Evolutionary conservation across 495 filamentous ascomycete genomes (phyloP).

Genomic region (Penicillium fimorum): DNA sequence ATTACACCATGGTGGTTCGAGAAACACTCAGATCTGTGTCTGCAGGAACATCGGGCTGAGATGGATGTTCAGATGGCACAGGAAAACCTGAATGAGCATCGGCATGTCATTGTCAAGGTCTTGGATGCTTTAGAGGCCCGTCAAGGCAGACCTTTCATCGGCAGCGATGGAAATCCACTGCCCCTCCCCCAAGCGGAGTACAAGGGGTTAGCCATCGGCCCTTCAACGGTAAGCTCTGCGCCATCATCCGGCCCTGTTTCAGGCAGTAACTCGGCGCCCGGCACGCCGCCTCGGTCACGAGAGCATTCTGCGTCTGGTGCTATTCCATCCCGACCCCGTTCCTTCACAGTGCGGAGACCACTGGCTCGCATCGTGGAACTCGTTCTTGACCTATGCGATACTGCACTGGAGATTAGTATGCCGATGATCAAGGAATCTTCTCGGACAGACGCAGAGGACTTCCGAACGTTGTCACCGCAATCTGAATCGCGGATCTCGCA

Average conservation of each 20-base stretch:
- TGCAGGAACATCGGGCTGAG: constrained; percentile 93
- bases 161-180: constrained; percentile 53
- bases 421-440: constrained; percentile 80
- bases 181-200: constrained; percentile 72
- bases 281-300: constrained; percentile 68
- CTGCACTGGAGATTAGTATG: constrained; percentile 89
- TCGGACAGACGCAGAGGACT: constrained; percentile 62
- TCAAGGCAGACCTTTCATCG: constrained; percentile 60
- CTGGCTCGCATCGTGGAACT: constrained; percentile 91
- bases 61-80: constrained; percentile 96
- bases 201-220: constrained; percentile 84
- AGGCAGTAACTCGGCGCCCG: constrained; percentile 66
- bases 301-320: constrained; percentile 73
- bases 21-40: constrained; percentile 93
- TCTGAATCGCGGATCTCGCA: constrained; percentile 91
- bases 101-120: constrained; percentile 92
- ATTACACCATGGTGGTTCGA: constrained; percentile 99
- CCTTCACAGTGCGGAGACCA: constrained; percentile 86
- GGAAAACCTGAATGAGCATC: constrained; percentile 89
- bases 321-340: constrained; percentile 70
- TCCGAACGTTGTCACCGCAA: constrained; percentile 90
- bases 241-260: constrained; percentile 62
- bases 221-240: constrained; percentile 49
- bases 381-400: constrained; percentile 92
- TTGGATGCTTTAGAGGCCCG: constrained; percentile 87